A percentile compares a stretch with the other conserved stretches of the same genome.
Conservation (phyloP, 2,329 filamentous ascomycete species). For the Trichoderma hamatum region DNA sequence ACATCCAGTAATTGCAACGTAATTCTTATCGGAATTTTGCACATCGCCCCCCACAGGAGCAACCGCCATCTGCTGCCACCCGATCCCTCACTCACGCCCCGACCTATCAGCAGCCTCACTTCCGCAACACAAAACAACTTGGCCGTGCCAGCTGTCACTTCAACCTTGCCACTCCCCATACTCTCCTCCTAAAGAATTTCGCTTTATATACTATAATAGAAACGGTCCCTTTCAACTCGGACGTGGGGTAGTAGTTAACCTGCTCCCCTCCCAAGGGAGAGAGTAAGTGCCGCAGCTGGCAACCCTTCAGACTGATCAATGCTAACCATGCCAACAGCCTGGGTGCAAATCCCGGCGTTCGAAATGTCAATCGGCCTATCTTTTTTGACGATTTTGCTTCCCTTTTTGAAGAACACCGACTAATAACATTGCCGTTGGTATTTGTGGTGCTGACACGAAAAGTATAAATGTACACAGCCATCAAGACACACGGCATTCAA, state of each 20-base stretch:
- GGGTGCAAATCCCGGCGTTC: slow-evolving; percentile 37
- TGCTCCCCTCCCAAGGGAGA: slow-evolving; percentile 35
- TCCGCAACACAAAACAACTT: not conserved
- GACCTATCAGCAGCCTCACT: slow-evolving; percentile 9
- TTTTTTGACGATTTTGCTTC: slow-evolving; percentile 28
- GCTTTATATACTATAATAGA: slow-evolving; percentile 25
- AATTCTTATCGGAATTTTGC: not conserved
- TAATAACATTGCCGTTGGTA: too few relatives aligned
- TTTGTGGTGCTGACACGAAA: not conserved
- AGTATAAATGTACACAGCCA: too few relatives aligned
- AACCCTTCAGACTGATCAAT: slow-evolving; percentile 3
- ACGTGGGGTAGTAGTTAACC: slow-evolving; percentile 36
- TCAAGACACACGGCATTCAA: too few relatives aligned
- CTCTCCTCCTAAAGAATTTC: not conserved
- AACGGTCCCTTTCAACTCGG: slow-evolving; percentile 27
- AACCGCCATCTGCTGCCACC: slow-evolving; percentile 1
- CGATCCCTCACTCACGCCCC: not conserved
- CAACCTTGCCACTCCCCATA: not conserved
- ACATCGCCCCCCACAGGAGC: not conserved
- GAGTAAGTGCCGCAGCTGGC: slow-evolving; percentile 32
- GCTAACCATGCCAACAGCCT: slow-evolving; percentile 27
- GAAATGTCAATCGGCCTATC: slow-evolving; percentile 26
- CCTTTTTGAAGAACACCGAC: not conserved
- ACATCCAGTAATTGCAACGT: not conserved
- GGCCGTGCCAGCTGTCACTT: slow-evolving; percentile 10